Base-by-base conservation (phyloP, 768 basidiomycete species). In the Mrakia frigida region DNA sequence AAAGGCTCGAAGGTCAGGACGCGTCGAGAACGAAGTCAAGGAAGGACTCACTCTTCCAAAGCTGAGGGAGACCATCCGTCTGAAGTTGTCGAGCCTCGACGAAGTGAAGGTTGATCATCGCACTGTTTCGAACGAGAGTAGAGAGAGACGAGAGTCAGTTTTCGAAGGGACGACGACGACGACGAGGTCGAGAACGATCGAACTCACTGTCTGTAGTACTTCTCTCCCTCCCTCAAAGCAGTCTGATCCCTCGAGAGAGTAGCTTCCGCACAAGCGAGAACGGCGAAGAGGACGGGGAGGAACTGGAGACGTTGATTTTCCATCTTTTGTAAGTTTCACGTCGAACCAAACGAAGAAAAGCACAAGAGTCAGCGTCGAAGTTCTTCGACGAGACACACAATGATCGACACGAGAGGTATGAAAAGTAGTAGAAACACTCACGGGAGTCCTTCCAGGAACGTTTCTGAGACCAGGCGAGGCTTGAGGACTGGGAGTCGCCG, bases 51-150 rank as follows among this genome's bases (percentile, higher is more conserved):
- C 72, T 61, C n/a, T 60, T 53, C 59, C 61, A 50, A 1, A 73
- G 72, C 39, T 63, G 72, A 23, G 72, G 72, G 14, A 41, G 39
- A 0, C 39, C 37, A 18, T 43, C 59, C 3, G 39, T 63, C 7
- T 9, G 59, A 9, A 18, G 16, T 9, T 60, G 43, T 1, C 18
- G n/a, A 18, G 10, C 37, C 41, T 53, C 60, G 59, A 63, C 28
- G 41, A 63, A 63, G 59, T 73, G 72, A 37, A 73, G 39, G 59
- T 63, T 73, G 59, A 60, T 46, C 59, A 73, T 73, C n/a, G 72
- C 72, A 41, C 72, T 73, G 28, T 50, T 1, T 18, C 11, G 46
- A 11, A 23, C 52, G 28, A 71, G 41, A 25, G 37, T 4, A 33
- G 33, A 16, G 6, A 0, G 21, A 39, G 31, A 6, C 23, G 70